Base-by-base conservation (phyloP, 1,139 yeast species). In the Citeromyces siamensis region DNA sequence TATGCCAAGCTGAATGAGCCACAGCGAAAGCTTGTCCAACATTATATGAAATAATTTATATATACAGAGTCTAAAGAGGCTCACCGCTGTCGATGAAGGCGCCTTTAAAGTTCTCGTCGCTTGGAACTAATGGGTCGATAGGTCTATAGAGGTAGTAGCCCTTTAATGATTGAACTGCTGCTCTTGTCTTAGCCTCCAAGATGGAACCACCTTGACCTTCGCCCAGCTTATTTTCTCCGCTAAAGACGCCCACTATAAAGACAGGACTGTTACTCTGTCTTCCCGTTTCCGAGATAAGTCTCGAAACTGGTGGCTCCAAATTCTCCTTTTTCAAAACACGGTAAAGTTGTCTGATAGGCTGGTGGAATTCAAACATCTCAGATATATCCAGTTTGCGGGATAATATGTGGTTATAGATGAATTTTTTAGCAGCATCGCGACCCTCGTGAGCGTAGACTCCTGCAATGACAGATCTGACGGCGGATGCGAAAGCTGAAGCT, bases 201-300 rank as follows among this genome's bases (percentile, higher is more conserved):
- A 90, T 64, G 34, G 94, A 82, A n/a, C 93, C 67, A 35, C 97
- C 99, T 50, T 82, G 86, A 34, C 96, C 96, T 60, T 90, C 97
- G 37, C 97, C 96, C 40, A 90, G 66, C 58, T 85, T 80, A 43
- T 76, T 75, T 17, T 68, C 66, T 26, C 96, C 97, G 40, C 80
- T 68, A 57, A 86, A 90, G 1, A 85, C 94, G 38, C 96, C 97
- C 26, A 90, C 94, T 13, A 88, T 83, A 50, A 73, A 90, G 33
- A 86, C 79, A 19, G 98, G 95, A 40, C 84, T 75, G 41, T 75
- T 72, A 3, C 95, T 75, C 49, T 68, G 64, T 58, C 98, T 73
- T 55, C 99, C 99, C 20, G 95, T 81, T 59, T 90, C 99, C 21
- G 95, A 90, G 42, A 90, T 64, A 42, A 93, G 69, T 54, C 94